Evolutionary conservation across 2,329 filamentous ascomycete species (phyloP), one percentile per base, ranked within the genome.

Genomic region (Periconia sp.): DNA sequence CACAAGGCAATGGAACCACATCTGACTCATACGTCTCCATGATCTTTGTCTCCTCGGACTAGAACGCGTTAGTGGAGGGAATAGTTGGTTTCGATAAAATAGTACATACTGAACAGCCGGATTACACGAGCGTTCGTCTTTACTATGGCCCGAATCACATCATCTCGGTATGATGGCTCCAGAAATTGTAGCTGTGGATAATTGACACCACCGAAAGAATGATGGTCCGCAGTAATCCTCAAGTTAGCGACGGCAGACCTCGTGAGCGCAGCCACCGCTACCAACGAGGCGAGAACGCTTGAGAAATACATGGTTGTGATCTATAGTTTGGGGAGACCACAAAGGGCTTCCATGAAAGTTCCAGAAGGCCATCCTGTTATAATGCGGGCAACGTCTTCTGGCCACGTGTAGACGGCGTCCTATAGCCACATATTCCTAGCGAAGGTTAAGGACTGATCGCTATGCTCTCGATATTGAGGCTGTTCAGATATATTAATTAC

Each of bases 401-500:
- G 56, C 57, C 65, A 69, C 66, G 65, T 68, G 54, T 65, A 64
- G 55, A 52, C 35, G 52, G 35, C 43, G 22, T 16, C 7, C 47
- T 64, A 55, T 54, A 61, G 53, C 47, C 52, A 60, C 37, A 57
- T 63, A 35, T 56, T 52, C 52, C 37, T 48, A 56, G 52, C 11
- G 30, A 46, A 45, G 29, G 30, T 53, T 24, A 45, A 42, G 45
- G 44, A 42, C 48, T 49, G 42, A 43, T 48, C 35, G 55, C 47
- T 50, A 53, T 56, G 58, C 46, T 47, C 36, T 48, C 34, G 52
- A 61, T 54, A 63, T 63, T 63, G 60, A 63, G 54, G 56, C 51
- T 55, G 57, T 56, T 67, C 64, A 63, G 53, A 37, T 65, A 63
- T 47, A 64, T 68, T 68, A 63, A 68, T 65, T 65, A 54, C 51